Conservation (phyloP, 2,329 filamentous ascomycete genomes). For the Diaporthe velutina region DNA sequence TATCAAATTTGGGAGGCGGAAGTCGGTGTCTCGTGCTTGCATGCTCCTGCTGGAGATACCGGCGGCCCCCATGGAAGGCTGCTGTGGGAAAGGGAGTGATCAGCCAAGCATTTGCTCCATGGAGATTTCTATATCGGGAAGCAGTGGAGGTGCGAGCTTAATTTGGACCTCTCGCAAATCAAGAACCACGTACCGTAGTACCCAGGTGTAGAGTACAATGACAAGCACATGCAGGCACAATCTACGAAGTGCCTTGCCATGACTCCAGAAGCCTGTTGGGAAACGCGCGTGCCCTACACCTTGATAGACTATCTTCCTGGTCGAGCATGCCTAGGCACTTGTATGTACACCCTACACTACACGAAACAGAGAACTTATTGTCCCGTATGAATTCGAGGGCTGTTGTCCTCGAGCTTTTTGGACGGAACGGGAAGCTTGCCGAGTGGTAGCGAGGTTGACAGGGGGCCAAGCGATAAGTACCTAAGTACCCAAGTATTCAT, state of each 20-base stretch:
- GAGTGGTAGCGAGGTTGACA: neutral
- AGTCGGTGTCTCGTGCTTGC: neutral
- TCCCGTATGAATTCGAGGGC: neutral
- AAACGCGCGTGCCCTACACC: too few relatives aligned
- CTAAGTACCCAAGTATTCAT: neutral
- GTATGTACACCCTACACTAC: neutral
- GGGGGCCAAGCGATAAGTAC: neutral
- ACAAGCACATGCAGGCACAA: conserved; percentile 5
- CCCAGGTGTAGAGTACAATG: neutral
- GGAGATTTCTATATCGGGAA: conserved; percentile 29
- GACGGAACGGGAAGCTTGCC: conserved; percentile 13
- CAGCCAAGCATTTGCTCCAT: conserved; percentile 8
- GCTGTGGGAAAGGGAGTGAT: conserved; percentile 10
- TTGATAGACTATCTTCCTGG: neutral
- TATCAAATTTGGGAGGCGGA: conserved; percentile 2
- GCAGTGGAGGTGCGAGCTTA: conserved; percentile 21
- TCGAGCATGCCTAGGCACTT: neutral
- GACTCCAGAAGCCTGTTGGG: conserved; percentile 3
- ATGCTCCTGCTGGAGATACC: neutral
- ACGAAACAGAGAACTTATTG: neutral
- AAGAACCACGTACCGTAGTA: neutral
- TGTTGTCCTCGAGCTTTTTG: neutral
- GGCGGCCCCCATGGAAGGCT: neutral
- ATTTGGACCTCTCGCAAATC: conserved; percentile 9
- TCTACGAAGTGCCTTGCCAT: neutral